phyloP scores from a whole-genome alignment of 495 filamentous ascomycete genomes.

The Rostrohypoxylon terebratum region DNA sequence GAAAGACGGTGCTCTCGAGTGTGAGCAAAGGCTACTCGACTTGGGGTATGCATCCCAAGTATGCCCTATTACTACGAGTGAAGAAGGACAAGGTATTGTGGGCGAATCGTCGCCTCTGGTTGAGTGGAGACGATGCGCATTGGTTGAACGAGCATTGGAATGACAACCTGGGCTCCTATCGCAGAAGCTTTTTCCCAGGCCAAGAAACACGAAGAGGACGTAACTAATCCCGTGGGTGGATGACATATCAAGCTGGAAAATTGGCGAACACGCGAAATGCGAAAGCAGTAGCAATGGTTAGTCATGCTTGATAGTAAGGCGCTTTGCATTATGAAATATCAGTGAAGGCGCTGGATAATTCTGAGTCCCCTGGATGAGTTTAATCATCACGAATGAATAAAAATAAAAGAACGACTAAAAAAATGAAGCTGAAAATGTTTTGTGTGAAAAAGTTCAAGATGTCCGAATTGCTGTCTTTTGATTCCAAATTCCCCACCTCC shows the following conservation, averaged over 20 bases:
- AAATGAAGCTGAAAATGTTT: neutral
- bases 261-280: neutral
- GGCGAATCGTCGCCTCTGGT: neutral
- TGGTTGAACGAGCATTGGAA: conserved; percentile 5
- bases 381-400: neutral
- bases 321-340: neutral
- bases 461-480: neutral
- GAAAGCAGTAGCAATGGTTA: neutral
- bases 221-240: neutral
- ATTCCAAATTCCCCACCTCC: neutral
- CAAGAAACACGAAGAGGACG: neutral
- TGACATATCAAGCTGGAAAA: neutral
- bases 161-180: neutral
- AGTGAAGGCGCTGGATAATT: neutral
- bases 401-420: neutral
- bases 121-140: neutral
- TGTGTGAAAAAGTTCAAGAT: neutral
- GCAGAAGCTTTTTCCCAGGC: conserved; percentile 18
- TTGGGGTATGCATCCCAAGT: conserved; percentile 2
- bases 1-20: conserved; percentile 54
- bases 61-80: conserved; percentile 13
- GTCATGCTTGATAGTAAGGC: neutral
- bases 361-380: neutral
- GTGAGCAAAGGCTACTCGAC: conserved; percentile 57
- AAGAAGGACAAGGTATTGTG: conserved; percentile 12